Percentiles rank a stretch among this genome's conserved stretches.
phyloP scores from a whole-genome alignment of 805 yeast species.

The Lachancea kluyveri region DNA sequence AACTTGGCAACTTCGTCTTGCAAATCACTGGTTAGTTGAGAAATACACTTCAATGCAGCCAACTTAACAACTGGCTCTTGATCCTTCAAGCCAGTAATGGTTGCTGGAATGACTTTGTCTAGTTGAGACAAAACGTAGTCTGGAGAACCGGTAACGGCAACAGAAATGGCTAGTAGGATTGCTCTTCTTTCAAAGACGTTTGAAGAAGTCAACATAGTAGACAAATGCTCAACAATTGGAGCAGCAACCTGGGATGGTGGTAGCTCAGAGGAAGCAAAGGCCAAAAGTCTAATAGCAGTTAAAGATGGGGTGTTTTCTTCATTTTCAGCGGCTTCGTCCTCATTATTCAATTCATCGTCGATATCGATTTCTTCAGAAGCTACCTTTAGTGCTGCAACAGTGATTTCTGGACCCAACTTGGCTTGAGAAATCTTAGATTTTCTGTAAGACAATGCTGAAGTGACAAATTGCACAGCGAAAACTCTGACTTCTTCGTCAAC shows the following conservation, averaged over 20 bases:
- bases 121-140: conserved; percentile 79
- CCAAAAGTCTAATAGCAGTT: conserved; percentile 74
- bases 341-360: conserved; percentile 65
- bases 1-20: conserved; percentile 80
- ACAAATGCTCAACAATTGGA: conserved; percentile 65
- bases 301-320: conserved; percentile 80
- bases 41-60: conserved; percentile 78
- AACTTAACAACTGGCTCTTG: conserved; percentile 67
- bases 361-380: conserved; percentile 80
- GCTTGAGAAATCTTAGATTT: conserved; percentile 72
- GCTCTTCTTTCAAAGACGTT: conserved; percentile 82
- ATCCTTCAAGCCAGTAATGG: conserved; percentile 75
- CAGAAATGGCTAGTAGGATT: conserved; percentile 74
- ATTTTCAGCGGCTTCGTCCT: conserved; percentile 87
- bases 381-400: conserved; percentile 65
- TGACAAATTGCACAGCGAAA: conserved; percentile 78
- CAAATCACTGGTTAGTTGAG: conserved; percentile 73
- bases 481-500: conserved; percentile 78
- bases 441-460: conserved; percentile 71
- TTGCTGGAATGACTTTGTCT: conserved; percentile 62
- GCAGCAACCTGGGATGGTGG: conserved; percentile 90
- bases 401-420: conserved; percentile 77
- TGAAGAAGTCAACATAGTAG: conserved; percentile 50
- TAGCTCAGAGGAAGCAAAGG: conserved; percentile 70
- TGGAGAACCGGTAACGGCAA: conserved; percentile 88